Base-by-base conservation (phyloP, 1,139 yeast genomes). In the Candida freyschussii region DNA sequence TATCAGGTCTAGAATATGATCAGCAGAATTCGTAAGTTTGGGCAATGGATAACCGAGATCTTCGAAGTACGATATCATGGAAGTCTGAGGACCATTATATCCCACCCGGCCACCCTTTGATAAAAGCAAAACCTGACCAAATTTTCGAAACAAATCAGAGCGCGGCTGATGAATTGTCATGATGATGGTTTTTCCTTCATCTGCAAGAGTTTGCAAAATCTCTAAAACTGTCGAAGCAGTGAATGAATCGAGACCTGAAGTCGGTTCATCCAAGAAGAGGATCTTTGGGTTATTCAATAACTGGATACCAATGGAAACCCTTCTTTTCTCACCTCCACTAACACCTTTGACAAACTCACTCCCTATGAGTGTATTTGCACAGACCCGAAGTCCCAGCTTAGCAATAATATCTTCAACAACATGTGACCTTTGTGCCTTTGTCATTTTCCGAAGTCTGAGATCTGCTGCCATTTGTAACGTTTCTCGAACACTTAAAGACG, bases 111-210 rank as follows among this genome's bases (percentile, higher is more conserved):
- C 62, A 2, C 95, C 95, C 52, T 75, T 78, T 0, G 86, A 83
- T 15, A 86, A 58, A 24, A 85, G 57, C 20, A 85, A 56, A 13
- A 85, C 67, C 13, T 79, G 71, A 3, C 87, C 91, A 61, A 86
- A 83, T 29, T 61, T 61, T 3, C 63, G 52, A 44, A 81, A 75
- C 44, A 83, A 59, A 36, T 75, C 81, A n/a, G 78, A 76, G 43
- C 83, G 71, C 2, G 96, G 96, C 49, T 86, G 96, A 53, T 86
- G 95, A 29, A 86, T 81, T 0, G 95, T 84, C 47, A 85, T 62
- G 19, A 86, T 72, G 10, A 86, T 62, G 0, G 95, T 85, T 13
- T 86, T 77, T 0, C 83, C 82, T 34, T 72, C 70, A 12, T 67
- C 63, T 1, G 87, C 77, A 27, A 86, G 57, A 8, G 65, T 63